A percentile compares a stretch with the other conserved stretches of the same genome.
Evolutionary conservation across 352 stramenopile genomes (phyloP).

Genomic region (Vaucheria bursata): DNA sequence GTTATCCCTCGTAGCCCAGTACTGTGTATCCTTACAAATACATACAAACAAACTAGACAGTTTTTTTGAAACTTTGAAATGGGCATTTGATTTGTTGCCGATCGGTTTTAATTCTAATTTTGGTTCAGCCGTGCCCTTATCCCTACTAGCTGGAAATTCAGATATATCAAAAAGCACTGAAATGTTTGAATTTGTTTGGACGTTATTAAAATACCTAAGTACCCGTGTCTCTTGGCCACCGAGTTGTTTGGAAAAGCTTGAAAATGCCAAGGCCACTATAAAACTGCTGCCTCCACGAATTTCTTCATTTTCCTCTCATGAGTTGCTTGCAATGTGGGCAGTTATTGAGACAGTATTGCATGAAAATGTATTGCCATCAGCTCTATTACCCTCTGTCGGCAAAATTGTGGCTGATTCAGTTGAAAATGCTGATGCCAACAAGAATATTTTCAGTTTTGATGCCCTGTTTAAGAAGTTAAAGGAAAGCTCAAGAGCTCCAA

Average conservation of each 20-base stretch:
- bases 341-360: neutral
- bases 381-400: too few species aligned
- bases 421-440: neutral
- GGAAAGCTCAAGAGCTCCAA: neutral
- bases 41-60: too few species aligned
- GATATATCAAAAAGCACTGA: too few species aligned
- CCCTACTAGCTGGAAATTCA: too few species aligned
- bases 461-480: neutral
- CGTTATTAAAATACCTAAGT: too few species aligned
- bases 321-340: neutral
- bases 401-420: neutral
- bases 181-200: too few species aligned
- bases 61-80: too few species aligned
- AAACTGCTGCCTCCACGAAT: neutral
- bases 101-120: too few species aligned
- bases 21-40: slow-evolving; percentile 5
- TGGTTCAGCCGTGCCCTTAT: too few species aligned
- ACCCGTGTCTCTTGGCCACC: neutral
- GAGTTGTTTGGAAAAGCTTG: neutral
- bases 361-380: neutral
- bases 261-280: neutral
- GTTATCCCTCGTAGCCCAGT: slow-evolving; percentile 23
- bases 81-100: too few species aligned
- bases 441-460: neutral
- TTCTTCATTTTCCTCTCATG: neutral